Evolutionary conservation across 148 eudicot genomes (phyloP), one percentile per base, ranked within the genome.

Genomic region (Simmondsia chinensis): DNA sequence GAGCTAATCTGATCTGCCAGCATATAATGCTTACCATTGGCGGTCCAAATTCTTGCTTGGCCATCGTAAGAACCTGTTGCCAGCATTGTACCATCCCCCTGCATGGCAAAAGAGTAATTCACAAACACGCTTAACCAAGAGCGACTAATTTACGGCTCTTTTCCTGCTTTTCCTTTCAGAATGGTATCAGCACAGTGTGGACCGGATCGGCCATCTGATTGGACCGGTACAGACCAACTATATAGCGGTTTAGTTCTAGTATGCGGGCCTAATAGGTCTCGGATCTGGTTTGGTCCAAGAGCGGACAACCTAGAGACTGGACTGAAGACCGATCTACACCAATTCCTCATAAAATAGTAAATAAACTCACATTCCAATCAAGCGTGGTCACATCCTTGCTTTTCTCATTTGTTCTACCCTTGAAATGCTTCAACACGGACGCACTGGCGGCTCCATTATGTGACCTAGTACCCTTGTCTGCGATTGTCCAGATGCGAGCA

Each of bases 1-100:
- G 21, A 43, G 27, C 37, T 15, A 20, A 43, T n/a, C 7, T 30
- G 14, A 29, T 0, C 7, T n/a, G n/a, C n/a, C n/a, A n/a, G n/a
- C n/a, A n/a, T n/a, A n/a, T n/a, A 40, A 8, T 13, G 45, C 65
- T 48, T 60, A 83, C 94, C 94, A 41, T 68, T 51, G 28, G 52
- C 48, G 48, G 33, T 73, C 94, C 94, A 83, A 50, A 83, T 73
- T 63, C 87, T 79, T 53, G 94, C 83, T 34, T 65, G 78, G 58
- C 94, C 94, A 73, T 83, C 94, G 63, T 65, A 71, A 5, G 81
- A 79, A 22, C 83, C 94, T n/a, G 87, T 79, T 27, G 94, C 94
- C 53, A 83, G 83, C 45, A 72, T 75, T 34, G 76, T 68, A 30
- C 94, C 94, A 6, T 79, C 83, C 11, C 65, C 70, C 87, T 83